Evolutionary conservation across 495 filamentous ascomycete genomes (phyloP).

Genomic region (Letharia columbiana): DNA sequence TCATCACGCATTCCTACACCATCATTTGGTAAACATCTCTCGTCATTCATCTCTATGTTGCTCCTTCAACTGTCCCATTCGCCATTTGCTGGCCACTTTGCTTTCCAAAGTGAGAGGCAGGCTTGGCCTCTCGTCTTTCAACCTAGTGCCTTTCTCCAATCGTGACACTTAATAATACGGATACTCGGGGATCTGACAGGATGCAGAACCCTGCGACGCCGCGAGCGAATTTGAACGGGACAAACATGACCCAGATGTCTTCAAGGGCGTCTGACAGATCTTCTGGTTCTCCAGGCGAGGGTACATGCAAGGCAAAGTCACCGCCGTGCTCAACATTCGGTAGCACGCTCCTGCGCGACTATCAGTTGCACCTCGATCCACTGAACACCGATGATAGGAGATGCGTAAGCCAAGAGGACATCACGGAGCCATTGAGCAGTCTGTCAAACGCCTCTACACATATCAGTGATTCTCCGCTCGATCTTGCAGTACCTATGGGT

Average conservation of each 20-base stretch:
- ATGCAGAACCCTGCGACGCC: constrained; percentile 4
- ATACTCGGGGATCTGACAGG: not conserved
- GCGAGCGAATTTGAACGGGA: not conserved
- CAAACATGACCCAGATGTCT: not conserved
- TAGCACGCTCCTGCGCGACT: constrained; percentile 29
- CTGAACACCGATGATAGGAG: constrained; percentile 27
- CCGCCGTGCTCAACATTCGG: constrained; percentile 20
- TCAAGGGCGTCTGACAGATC: not conserved
- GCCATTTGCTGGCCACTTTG: constrained; percentile 3
- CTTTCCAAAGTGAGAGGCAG: not conserved
- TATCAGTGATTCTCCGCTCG: constrained; percentile 28
- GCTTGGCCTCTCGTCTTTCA: not conserved
- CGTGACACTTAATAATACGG: not conserved
- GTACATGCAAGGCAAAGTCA: constrained; percentile 6
- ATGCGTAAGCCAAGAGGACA: constrained; percentile 20
- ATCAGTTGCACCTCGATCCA: constrained; percentile 27
- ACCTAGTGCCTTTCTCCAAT: not conserved
- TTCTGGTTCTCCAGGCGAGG: not conserved
- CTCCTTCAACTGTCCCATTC: not conserved
- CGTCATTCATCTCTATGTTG: not conserved
- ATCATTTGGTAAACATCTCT: not conserved
- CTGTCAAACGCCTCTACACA: constrained; percentile 26
- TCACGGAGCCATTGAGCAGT: constrained; percentile 23
- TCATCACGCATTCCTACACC: not conserved
- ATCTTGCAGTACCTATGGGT: constrained; percentile 25